A percentile compares a stretch with the other conserved stretches of the same genome.
These are phyloP conservation scores for Daldinia concentrica DNA, from an alignment of 495 filamentous ascomycete genomes.

Conservation along the genomic window DNA sequence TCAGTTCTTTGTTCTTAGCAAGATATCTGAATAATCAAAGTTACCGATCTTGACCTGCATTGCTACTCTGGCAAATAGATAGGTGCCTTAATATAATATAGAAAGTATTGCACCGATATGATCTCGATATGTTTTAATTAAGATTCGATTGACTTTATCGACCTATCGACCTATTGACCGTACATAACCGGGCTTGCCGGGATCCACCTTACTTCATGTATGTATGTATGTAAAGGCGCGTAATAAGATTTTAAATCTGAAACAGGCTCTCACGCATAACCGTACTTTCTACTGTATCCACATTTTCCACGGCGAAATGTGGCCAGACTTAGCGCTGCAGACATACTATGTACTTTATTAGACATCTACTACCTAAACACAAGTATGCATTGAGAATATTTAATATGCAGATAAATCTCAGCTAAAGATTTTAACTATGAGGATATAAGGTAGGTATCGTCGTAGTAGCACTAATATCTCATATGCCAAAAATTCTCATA, in stretches of 20 bases:
- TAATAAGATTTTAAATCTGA: slow-evolving; percentile 41
- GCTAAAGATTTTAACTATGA: not conserved
- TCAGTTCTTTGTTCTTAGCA: not conserved
- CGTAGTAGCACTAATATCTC: not conserved
- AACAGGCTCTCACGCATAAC: slow-evolving; percentile 33
- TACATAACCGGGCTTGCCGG: not conserved
- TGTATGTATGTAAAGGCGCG: slow-evolving; percentile 21
- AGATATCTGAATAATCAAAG: too few species aligned
- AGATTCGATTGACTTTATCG: not conserved
- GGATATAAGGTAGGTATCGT: too few species aligned
- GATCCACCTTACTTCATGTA: slow-evolving; percentile 14
- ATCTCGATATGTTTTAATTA: not conserved
- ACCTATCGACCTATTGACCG: not conserved
- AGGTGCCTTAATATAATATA: not conserved
- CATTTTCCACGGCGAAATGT: not conserved
- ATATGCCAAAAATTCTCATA: not conserved
- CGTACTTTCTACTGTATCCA: not conserved
- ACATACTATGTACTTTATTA: not conserved
- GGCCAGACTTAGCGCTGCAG: not conserved
- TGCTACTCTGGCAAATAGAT: too few species aligned
- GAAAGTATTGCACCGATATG: not conserved
- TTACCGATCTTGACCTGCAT: too few species aligned
- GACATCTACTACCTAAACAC: not conserved
- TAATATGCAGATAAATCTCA: not conserved
- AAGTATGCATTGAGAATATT: not conserved